A percentile compares a stretch with the other conserved stretches of the same genome.
Conservation (phyloP, 257 asterid genomes). For the Petunia axillaris region DNA sequence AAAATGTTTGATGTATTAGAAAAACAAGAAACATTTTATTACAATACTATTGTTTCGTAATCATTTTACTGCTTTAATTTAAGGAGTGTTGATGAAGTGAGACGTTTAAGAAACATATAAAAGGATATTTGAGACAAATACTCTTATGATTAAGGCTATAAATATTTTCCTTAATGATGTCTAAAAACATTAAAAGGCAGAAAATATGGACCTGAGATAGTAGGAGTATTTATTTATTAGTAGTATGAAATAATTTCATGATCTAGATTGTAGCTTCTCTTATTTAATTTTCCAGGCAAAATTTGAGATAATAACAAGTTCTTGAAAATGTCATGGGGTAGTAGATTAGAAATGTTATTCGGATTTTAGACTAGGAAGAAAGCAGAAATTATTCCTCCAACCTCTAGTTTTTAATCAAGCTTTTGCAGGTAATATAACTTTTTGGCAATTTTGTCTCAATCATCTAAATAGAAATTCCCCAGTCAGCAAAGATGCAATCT, state of each 20-base stretch:
- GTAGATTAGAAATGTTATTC: background rate
- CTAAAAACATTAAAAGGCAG: no score
- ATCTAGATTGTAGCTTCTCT: background rate
- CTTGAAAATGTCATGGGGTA: background rate
- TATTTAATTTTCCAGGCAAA: background rate
- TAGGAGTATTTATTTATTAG: background rate
- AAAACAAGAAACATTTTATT: no score
- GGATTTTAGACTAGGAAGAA: background rate
- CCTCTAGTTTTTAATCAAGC: constrained; percentile 48
- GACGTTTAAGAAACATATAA: no score
- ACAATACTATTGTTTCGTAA: no score
- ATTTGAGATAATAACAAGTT: background rate
- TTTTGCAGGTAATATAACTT: constrained; percentile 51
- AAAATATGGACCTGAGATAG: no score
- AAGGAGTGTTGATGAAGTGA: no score
- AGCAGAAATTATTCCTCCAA: constrained; percentile 28
- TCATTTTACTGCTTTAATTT: no score
- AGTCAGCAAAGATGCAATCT: constrained; percentile 66
- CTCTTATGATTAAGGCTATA: no score
- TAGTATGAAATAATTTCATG: background rate
- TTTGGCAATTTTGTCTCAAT: constrained; percentile 61
- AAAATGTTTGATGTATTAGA: no score
- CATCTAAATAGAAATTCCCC: constrained; percentile 85
- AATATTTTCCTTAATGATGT: no score
- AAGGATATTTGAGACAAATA: no score